phyloP scores from a whole-genome alignment of 2,329 filamentous ascomycete species.

The Diplodia mutila region DNA sequence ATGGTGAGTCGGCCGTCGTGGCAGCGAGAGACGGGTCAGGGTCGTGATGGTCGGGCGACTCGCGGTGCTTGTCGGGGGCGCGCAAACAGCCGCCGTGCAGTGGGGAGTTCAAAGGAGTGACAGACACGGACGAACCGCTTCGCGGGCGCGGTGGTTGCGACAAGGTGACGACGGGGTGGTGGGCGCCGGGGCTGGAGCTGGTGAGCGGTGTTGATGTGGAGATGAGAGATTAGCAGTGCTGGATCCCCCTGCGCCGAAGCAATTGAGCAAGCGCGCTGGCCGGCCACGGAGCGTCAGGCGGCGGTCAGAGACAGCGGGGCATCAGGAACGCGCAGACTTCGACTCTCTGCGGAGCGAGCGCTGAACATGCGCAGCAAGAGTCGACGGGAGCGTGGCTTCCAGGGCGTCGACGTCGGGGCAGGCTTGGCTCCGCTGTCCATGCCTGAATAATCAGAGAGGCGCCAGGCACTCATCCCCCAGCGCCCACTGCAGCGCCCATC shows the following conservation, averaged over 20 bases:
- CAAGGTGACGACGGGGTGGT: constrained; percentile 46
- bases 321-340: constrained; percentile 18
- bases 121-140: constrained; percentile 50
- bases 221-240: constrained; percentile 25
- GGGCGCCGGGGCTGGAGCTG: constrained; percentile 17
- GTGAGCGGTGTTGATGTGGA: constrained; percentile 24
- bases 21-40: constrained; percentile 32
- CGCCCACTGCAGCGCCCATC: background rate
- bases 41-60: constrained; percentile 21
- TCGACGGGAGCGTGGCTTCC: constrained; percentile 1
- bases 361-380: constrained; percentile 5
- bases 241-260: constrained; percentile 28
- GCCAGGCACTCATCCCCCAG: background rate
- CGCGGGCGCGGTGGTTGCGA: constrained; percentile 47
- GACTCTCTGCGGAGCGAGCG: constrained; percentile 14
- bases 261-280: constrained; percentile 35
- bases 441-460: constrained; percentile 19
- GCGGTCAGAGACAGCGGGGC: constrained; percentile 31
- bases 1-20: constrained; percentile 56
- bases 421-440: constrained; percentile 9
- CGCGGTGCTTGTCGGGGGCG: constrained; percentile 23
- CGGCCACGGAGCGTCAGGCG: constrained; percentile 33
- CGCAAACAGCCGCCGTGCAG: constrained; percentile 33
- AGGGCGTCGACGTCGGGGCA: constrained; percentile 20
- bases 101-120: constrained; percentile 44